phyloP scores from a whole-genome alignment of 2,329 filamentous ascomycete genomes.

The Claviceps sp. region DNA sequence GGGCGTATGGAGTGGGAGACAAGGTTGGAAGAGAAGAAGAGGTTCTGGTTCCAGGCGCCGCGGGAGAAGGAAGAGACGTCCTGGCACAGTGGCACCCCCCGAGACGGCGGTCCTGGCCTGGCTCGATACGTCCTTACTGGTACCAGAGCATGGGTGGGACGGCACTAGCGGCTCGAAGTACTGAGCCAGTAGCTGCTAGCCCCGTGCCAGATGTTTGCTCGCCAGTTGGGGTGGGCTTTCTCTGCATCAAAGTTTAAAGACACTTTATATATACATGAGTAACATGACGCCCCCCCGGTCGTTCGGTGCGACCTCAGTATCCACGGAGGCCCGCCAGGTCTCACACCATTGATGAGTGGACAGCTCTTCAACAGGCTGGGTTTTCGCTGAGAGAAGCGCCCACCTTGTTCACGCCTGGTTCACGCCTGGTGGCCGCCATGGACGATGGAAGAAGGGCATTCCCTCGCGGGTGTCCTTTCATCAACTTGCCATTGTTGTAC shows the following conservation, averaged over 20 bases:
- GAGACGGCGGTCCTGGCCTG: conserved; percentile 20
- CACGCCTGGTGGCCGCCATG: neutral
- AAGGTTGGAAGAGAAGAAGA: conserved; percentile 20
- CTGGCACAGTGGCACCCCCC: conserved; percentile 16
- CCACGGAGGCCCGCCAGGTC: conserved; percentile 24
- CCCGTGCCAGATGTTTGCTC: conserved; percentile 1
- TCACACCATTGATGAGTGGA: conserved; percentile 25
- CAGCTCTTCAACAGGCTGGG: too few relatives aligned
- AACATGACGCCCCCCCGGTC: conserved; percentile 15
- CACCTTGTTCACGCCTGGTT: conserved; percentile 2
- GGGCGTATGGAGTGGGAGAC: conserved; percentile 16
- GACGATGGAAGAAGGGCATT: neutral
- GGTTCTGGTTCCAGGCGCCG: conserved; percentile 21
- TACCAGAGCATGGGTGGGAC: conserved; percentile 24
- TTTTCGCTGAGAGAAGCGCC: conserved; percentile 16
- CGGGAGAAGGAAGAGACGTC: conserved; percentile 25
- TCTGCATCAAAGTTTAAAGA: conserved; percentile 5
- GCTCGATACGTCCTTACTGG: conserved; percentile 19
- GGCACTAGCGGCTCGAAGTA: conserved; percentile 18
- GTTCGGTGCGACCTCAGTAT: conserved; percentile 20
- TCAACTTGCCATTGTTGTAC: too few relatives aligned
- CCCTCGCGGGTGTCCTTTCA: neutral
- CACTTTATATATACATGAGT: conserved; percentile 19
- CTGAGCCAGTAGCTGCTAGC: conserved; percentile 13
- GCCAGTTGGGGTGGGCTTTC: neutral